These are phyloP conservation scores for Trichophyton equinum DNA, from an alignment of 2,329 filamentous ascomycete species.

Conservation along the genomic window DNA sequence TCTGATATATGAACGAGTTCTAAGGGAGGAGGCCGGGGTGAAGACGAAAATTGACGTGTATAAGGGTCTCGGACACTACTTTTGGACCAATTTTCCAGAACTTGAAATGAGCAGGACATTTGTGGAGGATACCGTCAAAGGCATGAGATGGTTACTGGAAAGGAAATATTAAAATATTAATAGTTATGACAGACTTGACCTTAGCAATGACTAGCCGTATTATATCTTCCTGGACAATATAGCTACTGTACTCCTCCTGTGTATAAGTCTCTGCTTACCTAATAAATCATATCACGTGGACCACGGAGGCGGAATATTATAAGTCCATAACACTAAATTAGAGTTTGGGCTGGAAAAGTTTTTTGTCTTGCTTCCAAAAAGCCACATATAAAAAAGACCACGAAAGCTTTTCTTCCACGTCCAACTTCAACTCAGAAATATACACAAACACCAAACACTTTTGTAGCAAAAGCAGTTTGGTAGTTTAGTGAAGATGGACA, in stretches of 20 bases:
- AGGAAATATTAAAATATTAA: neutral
- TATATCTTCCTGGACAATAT: neutral
- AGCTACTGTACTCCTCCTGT: neutral
- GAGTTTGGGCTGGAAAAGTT: neutral
- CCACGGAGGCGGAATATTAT: neutral
- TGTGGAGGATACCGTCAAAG: neutral
- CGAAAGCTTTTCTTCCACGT: neutral
- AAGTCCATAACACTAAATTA: neutral
- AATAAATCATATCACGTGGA: neutral
- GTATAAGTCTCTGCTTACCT: no score
- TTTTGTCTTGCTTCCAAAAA: neutral
- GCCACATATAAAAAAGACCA: conserved; percentile 4
- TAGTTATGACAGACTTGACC: neutral
- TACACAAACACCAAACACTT: neutral
- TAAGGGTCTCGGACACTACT: neutral
- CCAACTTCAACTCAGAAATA: neutral
- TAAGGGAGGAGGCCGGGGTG: neutral
- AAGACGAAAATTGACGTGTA: conserved; percentile 1
- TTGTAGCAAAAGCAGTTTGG: conserved; percentile 1
- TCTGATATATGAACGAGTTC: neutral
- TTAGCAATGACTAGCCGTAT: neutral
- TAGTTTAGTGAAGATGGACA: conserved; percentile 36
- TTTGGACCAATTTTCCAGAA: neutral
- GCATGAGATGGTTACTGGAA: conserved; percentile 1
- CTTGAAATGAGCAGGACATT: neutral